Evolutionary conservation across 106 monocot genomes (phyloP).

Genomic region (Dendrobium chrysotoxum): DNA sequence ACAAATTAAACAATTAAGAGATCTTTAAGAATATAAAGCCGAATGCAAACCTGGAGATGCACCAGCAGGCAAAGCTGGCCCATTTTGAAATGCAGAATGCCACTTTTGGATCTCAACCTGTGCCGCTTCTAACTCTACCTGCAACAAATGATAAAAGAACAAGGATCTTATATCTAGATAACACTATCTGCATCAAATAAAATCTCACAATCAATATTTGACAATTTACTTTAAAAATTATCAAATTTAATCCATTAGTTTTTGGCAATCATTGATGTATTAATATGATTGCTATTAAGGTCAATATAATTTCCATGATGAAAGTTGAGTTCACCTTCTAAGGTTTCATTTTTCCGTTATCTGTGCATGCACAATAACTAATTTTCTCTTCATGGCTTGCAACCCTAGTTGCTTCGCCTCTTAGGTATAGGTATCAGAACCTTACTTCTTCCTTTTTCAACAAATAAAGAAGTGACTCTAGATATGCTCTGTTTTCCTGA

Average conservation of each 20-base stretch:
- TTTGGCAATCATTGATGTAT: not conserved
- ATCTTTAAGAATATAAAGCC: not conserved
- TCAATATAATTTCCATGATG: not conserved
- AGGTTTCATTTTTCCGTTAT: not conserved
- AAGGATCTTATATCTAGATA: not conserved
- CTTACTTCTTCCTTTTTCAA: not conserved
- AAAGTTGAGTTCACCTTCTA: not conserved
- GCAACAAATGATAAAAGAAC: conserved; percentile 8
- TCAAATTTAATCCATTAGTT: not conserved
- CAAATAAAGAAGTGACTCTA: not conserved
- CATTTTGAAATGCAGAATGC: conserved; percentile 68
- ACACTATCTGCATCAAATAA: not conserved
- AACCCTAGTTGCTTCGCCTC: not conserved
- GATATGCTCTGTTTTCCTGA: not conserved
- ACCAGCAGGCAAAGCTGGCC: conserved; percentile 42
- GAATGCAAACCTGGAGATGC: conserved; percentile 35
- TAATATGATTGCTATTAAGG: not conserved
- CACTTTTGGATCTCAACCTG: conserved; percentile 64
- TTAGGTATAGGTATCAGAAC: not conserved
- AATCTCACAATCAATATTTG: not conserved
- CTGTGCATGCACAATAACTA: not conserved
- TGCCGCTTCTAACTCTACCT: conserved; percentile 50
- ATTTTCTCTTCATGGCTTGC: not conserved
- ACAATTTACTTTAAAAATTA: not conserved
- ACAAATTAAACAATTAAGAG: not conserved